A percentile compares a stretch with the other conserved stretches of the same genome.
These are phyloP conservation scores for Quillaja saponaria DNA, from an alignment of 306 rosid species.

Conservation along the genomic window DNA sequence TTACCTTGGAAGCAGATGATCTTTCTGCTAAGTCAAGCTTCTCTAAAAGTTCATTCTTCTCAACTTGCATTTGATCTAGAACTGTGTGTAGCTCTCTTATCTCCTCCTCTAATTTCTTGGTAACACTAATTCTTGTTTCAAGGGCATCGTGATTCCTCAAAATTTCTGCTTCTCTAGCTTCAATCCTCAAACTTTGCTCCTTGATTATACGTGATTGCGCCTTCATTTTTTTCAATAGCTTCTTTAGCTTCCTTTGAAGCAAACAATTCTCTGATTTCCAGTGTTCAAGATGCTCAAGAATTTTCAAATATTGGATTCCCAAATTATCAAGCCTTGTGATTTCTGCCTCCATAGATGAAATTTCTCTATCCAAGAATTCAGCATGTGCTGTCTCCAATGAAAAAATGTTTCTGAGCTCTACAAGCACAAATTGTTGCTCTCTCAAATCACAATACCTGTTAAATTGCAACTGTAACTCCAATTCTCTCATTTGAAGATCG, in stretches of 20 bases:
- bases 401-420: conserved; percentile 48
- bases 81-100: conserved; percentile 43
- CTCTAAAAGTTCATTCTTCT: conserved; percentile 45
- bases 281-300: conserved; percentile 43
- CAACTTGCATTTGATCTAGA: conserved; percentile 44
- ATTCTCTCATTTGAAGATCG: conserved; percentile 52
- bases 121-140: conserved; percentile 34
- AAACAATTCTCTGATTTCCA: conserved; percentile 52
- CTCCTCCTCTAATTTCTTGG: conserved; percentile 52
- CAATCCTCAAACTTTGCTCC: conserved; percentile 48
- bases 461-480: conserved; percentile 49
- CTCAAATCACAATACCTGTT: conserved; percentile 53
- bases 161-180: conserved; percentile 47
- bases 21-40: conserved; percentile 50
- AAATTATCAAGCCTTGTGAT: conserved; percentile 45
- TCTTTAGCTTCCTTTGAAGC: conserved; percentile 50
- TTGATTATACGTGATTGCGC: conserved; percentile 43
- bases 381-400: conserved; percentile 43
- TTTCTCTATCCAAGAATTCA: conserved; percentile 59
- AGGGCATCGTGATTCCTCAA: conserved; percentile 41
- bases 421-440: conserved; percentile 51
- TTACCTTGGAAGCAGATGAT: conserved; percentile 43
- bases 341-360: conserved; percentile 46
- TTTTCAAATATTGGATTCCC: conserved; percentile 33
- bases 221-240: conserved; percentile 43